Evolutionary conservation across 306 rosid genomes (phyloP).

Genomic region (Elaeagnus macrophylla): DNA sequence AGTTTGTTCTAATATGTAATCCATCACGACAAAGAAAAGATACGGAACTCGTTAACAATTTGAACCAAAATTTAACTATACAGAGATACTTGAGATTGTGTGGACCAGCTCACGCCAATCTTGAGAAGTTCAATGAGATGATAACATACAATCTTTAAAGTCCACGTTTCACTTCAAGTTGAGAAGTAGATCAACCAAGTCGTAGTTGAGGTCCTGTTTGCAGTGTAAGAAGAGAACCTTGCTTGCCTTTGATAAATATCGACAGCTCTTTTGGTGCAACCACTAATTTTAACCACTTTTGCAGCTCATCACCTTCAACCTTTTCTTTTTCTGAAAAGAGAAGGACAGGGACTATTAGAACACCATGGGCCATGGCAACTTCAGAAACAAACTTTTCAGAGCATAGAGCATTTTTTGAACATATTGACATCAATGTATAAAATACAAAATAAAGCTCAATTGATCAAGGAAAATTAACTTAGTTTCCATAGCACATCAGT

Average conservation of each 20-base stretch:
- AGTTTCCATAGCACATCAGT: too few relatives aligned
- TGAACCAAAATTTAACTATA: conserved; percentile 40
- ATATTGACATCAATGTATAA: neutral
- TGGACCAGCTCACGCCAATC: conserved; percentile 25
- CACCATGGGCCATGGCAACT: conserved; percentile 17
- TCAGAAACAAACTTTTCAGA: neutral
- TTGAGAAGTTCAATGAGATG: conserved; percentile 28
- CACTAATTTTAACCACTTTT: conserved; percentile 72
- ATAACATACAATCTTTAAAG: conserved; percentile 18
- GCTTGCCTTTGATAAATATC: conserved; percentile 48
- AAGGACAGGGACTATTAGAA: conserved; percentile 20
- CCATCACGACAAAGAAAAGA: conserved; percentile 27
- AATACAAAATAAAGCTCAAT: neutral
- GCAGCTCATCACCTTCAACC: conserved; percentile 89
- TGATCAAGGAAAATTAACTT: too few relatives aligned
- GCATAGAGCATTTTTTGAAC: neutral
- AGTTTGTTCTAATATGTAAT: neutral
- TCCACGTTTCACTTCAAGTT: conserved; percentile 20
- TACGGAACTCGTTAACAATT: conserved; percentile 22
- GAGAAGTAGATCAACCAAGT: conserved; percentile 17
- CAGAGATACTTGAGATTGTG: conserved; percentile 31
- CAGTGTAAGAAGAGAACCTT: conserved; percentile 49
- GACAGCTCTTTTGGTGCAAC: conserved; percentile 79
- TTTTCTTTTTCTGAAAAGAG: conserved; percentile 71
- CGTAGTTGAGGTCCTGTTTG: conserved; percentile 26